Conservation (phyloP, 176 grass and related monocot species). For the Triticum aestivum region DNA sequence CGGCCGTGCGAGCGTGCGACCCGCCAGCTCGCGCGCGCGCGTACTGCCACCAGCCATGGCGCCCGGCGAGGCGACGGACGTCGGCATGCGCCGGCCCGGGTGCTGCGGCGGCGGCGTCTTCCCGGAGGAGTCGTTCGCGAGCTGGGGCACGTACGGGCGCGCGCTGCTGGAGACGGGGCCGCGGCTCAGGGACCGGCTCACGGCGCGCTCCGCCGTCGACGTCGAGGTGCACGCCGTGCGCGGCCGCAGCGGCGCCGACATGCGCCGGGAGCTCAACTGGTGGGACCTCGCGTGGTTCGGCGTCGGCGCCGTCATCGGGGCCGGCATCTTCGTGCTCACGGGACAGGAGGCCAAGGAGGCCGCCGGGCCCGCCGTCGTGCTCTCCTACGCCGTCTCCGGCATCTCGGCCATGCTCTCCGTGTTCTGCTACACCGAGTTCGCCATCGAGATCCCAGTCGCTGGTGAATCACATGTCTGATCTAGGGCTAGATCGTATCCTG, state of each 20-base stretch:
- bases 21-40: neutral
- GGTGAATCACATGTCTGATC: constrained; percentile 5
- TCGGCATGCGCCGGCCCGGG: constrained; percentile 19
- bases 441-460: constrained; percentile 89
- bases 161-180: constrained; percentile 58
- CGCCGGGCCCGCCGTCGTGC: constrained; percentile 78
- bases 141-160: constrained; percentile 59
- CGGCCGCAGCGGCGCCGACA: constrained; percentile 60
- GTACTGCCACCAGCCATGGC: constrained; percentile 11
- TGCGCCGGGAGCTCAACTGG: constrained; percentile 66
- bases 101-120: constrained; percentile 42
- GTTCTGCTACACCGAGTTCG: constrained; percentile 97
- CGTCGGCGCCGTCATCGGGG: constrained; percentile 71
- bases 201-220: constrained; percentile 47
- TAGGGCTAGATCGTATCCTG: neutral
- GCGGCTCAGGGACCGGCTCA: constrained; percentile 49
- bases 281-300: constrained; percentile 88
- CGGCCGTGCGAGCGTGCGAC: neutral
- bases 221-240: constrained; percentile 66
- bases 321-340: constrained; percentile 84
- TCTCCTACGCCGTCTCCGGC: constrained; percentile 85
- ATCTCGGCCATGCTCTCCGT: constrained; percentile 95
- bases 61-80: constrained; percentile 1
- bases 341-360: constrained; percentile 57
- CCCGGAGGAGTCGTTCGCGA: constrained; percentile 70